Evolutionary conservation across 257 asterid genomes (phyloP).

Genomic region (Primulina eburnea): DNA sequence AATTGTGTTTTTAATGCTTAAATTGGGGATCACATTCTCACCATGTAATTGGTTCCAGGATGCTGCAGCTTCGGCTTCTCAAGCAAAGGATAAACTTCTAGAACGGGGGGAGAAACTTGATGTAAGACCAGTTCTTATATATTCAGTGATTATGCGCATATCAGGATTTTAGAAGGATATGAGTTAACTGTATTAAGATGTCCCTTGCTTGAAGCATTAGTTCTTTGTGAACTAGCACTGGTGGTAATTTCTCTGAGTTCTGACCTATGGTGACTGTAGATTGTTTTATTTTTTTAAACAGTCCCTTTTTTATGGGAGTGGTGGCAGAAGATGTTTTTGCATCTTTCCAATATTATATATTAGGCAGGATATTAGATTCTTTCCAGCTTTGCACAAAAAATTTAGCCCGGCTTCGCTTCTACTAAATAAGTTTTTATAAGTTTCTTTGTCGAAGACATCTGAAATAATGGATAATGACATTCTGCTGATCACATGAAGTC

Average conservation of each 20-base stretch:
- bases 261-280: neutral
- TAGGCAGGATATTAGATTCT: neutral
- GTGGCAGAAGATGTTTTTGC: neutral
- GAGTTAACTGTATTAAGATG: neutral
- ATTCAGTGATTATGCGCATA: neutral
- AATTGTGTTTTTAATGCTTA: conserved; percentile 12
- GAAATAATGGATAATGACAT: neutral
- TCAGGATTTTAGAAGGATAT: neutral
- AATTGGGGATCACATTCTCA: conserved; percentile 25
- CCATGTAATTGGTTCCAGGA: conserved; percentile 47
- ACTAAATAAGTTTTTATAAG: neutral
- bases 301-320: neutral
- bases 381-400: neutral
- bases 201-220: neutral
- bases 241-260: neutral
- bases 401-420: neutral
- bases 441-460: no score
- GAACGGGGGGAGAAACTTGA: conserved; percentile 91
- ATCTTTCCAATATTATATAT: neutral
- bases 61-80: conserved; percentile 67
- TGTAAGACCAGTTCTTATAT: conserved; percentile 37
- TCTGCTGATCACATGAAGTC: neutral
- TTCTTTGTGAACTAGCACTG: neutral
- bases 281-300: neutral
- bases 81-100: conserved; percentile 81